These are phyloP conservation scores for Cladochytrium replicatum DNA, from an alignment of 192 early-diverging fungal genomes.

Conservation along the genomic window DNA sequence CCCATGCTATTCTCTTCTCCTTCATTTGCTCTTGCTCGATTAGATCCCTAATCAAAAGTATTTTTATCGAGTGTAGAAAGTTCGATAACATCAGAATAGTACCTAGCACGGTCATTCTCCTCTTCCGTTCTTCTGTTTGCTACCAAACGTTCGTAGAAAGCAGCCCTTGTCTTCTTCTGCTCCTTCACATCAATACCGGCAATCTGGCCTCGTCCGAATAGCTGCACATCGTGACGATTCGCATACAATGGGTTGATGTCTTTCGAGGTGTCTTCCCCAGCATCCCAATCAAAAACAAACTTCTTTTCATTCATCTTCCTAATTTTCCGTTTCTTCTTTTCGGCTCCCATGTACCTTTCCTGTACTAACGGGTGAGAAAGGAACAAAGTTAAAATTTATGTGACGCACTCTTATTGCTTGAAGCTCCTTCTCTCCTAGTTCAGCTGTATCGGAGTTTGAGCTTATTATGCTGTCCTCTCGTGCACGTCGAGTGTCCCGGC, in stretches of 20 bases:
- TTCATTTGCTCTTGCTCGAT: slow-evolving; percentile 48
- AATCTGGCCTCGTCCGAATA: slow-evolving; percentile 68
- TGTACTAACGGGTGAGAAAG: background rate
- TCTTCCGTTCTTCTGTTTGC: slow-evolving; percentile 40
- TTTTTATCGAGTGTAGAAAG: background rate
- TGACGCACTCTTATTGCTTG: slow-evolving; percentile 40
- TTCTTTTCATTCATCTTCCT: slow-evolving; percentile 85
- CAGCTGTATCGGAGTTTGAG: slow-evolving; percentile 11
- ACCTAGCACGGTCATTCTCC: slow-evolving; percentile 40
- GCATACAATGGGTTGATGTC: slow-evolving; percentile 89
- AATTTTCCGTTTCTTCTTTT: slow-evolving; percentile 60
- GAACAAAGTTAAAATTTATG: no score
- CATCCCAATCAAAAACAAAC: slow-evolving; percentile 98
- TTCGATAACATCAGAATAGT: background rate
- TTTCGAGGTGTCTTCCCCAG: slow-evolving; percentile 86
- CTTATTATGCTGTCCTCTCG: background rate
- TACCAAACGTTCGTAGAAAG: slow-evolving; percentile 60
- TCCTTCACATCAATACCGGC: slow-evolving; percentile 78
- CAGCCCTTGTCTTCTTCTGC: slow-evolving; percentile 50
- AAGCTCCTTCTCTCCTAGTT: slow-evolving; percentile 43
- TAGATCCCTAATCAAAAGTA: slow-evolving; percentile 38
- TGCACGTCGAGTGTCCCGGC: slow-evolving; percentile 2
- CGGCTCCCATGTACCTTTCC: slow-evolving; percentile 75
- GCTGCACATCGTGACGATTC: slow-evolving; percentile 49
- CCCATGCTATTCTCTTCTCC: slow-evolving; percentile 63